Percentiles rank a stretch among this genome's conserved stretches.
phyloP scores from a whole-genome alignment of 768 basidiomycete genomes.

The Tulasnella sp. region DNA sequence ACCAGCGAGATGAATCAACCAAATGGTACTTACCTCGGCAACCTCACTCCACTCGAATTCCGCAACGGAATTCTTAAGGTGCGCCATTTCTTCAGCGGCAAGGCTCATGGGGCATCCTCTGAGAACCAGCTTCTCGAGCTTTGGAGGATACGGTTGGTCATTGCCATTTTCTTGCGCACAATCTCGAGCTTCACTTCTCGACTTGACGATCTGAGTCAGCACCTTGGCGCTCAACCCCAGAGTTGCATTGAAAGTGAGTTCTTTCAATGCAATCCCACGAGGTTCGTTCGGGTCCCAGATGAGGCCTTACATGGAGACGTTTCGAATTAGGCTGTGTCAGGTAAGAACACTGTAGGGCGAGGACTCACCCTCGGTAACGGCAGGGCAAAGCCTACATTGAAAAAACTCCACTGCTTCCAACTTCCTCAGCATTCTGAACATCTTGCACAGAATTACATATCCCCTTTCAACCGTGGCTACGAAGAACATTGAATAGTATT shows the following conservation, averaged over 20 bases:
- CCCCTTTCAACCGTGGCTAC: background rate
- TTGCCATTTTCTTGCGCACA: background rate
- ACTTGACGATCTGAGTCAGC: conserved; percentile 6
- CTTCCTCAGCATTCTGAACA: background rate
- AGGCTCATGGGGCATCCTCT: background rate
- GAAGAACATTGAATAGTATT: background rate
- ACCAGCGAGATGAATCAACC: background rate
- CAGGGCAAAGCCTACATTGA: background rate
- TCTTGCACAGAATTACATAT: background rate
- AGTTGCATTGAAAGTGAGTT: background rate
- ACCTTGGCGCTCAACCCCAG: background rate
- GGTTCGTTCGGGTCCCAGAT: background rate
- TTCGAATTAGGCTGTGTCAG: background rate
- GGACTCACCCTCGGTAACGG: background rate
- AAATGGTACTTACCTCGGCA: background rate
- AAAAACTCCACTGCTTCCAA: background rate
- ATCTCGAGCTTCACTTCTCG: background rate
- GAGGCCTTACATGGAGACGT: background rate
- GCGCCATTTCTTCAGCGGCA: background rate
- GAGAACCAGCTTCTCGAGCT: background rate
- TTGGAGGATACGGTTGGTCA: background rate
- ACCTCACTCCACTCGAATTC: background rate
- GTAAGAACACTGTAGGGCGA: background rate
- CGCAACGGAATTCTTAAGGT: background rate
- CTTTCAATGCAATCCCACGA: background rate